These are phyloP conservation scores for Marasmius tenuissimus DNA, from an alignment of 1,284 basidiomycete species.

Conservation along the genomic window DNA sequence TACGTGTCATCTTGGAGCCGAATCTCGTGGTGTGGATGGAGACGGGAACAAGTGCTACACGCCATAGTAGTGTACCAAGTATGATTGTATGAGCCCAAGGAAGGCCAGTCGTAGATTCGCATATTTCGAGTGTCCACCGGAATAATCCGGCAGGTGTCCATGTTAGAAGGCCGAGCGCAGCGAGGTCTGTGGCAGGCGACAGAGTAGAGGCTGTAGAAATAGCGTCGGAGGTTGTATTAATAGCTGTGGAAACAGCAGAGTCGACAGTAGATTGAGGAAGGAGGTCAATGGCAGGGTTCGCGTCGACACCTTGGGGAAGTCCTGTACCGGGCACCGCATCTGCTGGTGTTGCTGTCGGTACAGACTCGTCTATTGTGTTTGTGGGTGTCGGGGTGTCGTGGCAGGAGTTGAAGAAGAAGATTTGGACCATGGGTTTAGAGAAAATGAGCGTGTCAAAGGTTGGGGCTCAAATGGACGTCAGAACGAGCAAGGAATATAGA, in stretches of 20 bases:
- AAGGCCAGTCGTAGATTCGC: slow-evolving; percentile 74
- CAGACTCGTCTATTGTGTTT: not conserved
- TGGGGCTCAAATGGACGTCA: not conserved
- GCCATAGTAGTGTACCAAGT: slow-evolving; percentile 68
- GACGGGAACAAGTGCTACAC: slow-evolving; percentile 70
- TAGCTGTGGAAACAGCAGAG: not conserved
- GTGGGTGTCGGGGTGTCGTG: not conserved
- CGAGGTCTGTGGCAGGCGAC: slow-evolving; percentile 51
- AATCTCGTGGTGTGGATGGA: slow-evolving; percentile 67
- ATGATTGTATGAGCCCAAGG: slow-evolving; percentile 90
- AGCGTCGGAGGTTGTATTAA: not conserved
- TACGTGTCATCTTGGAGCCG: slow-evolving; percentile 65
- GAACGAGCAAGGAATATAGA: not conserved
- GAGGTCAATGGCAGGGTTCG: not conserved
- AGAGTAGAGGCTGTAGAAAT: not conserved
- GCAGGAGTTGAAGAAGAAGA: not conserved
- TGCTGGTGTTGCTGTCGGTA: not conserved
- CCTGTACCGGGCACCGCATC: not conserved
- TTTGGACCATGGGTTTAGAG: not conserved
- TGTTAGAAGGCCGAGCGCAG: slow-evolving; percentile 69
- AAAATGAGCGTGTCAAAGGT: not conserved
- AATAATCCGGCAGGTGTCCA: slow-evolving; percentile 62
- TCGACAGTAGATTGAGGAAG: not conserved
- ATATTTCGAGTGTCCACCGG: slow-evolving; percentile 69
- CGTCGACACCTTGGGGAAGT: not conserved